Evolutionary conservation across 805 yeast genomes (phyloP).

Genomic region (Candida golubevii): DNA sequence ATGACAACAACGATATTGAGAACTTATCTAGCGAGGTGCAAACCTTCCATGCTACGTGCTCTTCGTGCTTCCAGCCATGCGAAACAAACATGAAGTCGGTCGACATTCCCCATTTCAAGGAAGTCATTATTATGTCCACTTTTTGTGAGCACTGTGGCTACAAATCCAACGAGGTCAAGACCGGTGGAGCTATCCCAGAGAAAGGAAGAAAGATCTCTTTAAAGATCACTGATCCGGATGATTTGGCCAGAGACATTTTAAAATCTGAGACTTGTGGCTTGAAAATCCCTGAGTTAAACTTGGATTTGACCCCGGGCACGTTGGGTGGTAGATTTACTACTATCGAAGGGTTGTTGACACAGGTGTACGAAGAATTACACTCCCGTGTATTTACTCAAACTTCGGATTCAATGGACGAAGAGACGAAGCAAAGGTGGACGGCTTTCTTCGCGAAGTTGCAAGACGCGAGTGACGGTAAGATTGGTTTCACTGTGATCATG

Average conservation of each 20-base stretch:
- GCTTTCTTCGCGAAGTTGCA: constrained; percentile 69
- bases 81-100: constrained; percentile 96
- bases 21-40: constrained; percentile 88
- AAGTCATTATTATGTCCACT: constrained; percentile 94
- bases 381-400: constrained; percentile 79
- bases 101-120: constrained; percentile 96
- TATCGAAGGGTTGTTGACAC: constrained; percentile 84
- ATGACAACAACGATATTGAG: constrained; percentile 73
- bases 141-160: constrained; percentile 90
- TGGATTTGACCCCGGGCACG: constrained; percentile 94
- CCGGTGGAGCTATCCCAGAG: constrained; percentile 94
- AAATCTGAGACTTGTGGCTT: constrained; percentile 92
- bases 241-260: constrained; percentile 87
- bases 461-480: constrained; percentile 76
- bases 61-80: constrained; percentile 77
- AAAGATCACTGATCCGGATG: constrained; percentile 82
- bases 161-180: constrained; percentile 95
- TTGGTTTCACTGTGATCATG: constrained; percentile 80
- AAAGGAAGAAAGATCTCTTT: constrained; percentile 74
- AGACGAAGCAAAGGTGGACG: constrained; percentile 77
- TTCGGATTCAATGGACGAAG: constrained; percentile 86
- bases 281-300: constrained; percentile 77
- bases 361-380: constrained; percentile 86
- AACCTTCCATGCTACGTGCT: constrained; percentile 87
- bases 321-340: constrained; percentile 98